phyloP scores from a whole-genome alignment of 1,139 yeast genomes.

The Diutina mesorugosa region DNA sequence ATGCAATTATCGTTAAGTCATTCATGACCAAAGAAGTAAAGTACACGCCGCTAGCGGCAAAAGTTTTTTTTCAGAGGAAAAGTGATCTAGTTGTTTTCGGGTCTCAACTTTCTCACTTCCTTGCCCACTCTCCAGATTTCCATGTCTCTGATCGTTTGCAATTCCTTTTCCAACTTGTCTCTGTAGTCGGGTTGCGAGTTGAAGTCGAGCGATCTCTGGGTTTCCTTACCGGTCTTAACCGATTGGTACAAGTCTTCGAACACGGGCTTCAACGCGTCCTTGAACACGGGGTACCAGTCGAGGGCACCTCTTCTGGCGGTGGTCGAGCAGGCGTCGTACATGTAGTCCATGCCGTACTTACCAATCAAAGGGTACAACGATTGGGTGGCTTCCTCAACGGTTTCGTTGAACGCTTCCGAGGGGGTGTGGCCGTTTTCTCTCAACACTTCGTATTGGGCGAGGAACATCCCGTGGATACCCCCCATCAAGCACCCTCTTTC shows the following conservation, averaged over 20 bases:
- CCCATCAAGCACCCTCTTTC: slow-evolving; percentile 99
- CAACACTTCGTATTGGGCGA: slow-evolving; percentile 98
- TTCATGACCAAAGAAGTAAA: slow-evolving; percentile 10
- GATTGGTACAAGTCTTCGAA: slow-evolving; percentile 92
- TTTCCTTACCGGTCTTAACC: slow-evolving; percentile 92
- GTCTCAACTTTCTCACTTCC: slow-evolving; percentile 99
- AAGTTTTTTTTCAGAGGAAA: no score
- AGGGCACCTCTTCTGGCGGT: slow-evolving; percentile 99
- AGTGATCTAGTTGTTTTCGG: slow-evolving; percentile 78
- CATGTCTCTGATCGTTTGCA: slow-evolving; percentile 85
- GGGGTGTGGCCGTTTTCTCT: slow-evolving; percentile 99
- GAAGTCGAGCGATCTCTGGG: slow-evolving; percentile 95
- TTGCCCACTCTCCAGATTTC: slow-evolving; percentile 99
- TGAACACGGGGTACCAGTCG: slow-evolving; percentile 99
- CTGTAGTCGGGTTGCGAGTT: slow-evolving; percentile 98
- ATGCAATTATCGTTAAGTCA: slow-evolving; percentile 4
- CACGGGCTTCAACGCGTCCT: slow-evolving; percentile 97
- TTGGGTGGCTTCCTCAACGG: slow-evolving; percentile 99
- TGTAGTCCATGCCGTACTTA: slow-evolving; percentile 99
- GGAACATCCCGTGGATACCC: slow-evolving; percentile 99
- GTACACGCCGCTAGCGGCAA: slow-evolving; percentile 2
- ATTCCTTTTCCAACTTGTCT: slow-evolving; percentile 88
- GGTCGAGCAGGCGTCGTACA: slow-evolving; percentile 99
- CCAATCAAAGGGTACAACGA: slow-evolving; percentile 98
- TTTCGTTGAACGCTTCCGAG: slow-evolving; percentile 99